Conservation (phyloP, 1,284 basidiomycete genomes). For the Singerocomus inundabilis region DNA sequence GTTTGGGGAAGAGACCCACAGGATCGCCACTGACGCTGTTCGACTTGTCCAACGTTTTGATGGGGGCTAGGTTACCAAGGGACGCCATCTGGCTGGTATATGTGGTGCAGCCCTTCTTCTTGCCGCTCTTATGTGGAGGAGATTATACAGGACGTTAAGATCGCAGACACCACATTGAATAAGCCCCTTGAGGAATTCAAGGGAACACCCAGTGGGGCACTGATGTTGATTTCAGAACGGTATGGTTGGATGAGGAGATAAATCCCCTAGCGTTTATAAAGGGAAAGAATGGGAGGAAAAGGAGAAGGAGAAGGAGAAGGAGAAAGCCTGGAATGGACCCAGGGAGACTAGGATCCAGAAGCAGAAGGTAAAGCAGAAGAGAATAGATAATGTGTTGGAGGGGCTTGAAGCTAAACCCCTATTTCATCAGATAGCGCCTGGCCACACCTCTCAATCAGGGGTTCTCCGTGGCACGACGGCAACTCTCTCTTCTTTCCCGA, state of each 20-base stretch:
- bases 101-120: slow-evolving; percentile 95
- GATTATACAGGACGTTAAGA: slow-evolving; percentile 98
- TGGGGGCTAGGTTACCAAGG: slow-evolving; percentile 96
- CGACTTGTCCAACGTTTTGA: slow-evolving; percentile 94
- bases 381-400: slow-evolving; percentile 41
- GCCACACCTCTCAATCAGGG: slow-evolving; percentile 45
- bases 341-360: slow-evolving; percentile 33
- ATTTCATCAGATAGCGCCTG: slow-evolving; percentile 31
- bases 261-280: slow-evolving; percentile 88
- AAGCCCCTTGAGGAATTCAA: slow-evolving; percentile 97
- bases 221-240: slow-evolving; percentile 93
- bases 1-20: slow-evolving; percentile 92
- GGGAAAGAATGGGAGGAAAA: slow-evolving; percentile 71
- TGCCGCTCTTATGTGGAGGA: slow-evolving; percentile 96
- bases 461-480: slow-evolving; percentile 34
- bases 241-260: slow-evolving; percentile 90
- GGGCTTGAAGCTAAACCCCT: slow-evolving; percentile 35
- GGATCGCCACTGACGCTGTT: slow-evolving; percentile 91
- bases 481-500: slow-evolving; percentile 41
- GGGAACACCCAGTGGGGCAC: slow-evolving; percentile 78
- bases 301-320: slow-evolving; percentile 51
- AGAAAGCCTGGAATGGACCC: slow-evolving; percentile 38
- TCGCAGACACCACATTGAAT: slow-evolving; percentile 90
- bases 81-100: slow-evolving; percentile 94
- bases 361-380: slow-evolving; percentile 42